Percentiles rank a stretch among this genome's conserved stretches.
Evolutionary conservation across 2,329 filamentous ascomycete species (phyloP).

Genomic region (Seiridium cupressi): DNA sequence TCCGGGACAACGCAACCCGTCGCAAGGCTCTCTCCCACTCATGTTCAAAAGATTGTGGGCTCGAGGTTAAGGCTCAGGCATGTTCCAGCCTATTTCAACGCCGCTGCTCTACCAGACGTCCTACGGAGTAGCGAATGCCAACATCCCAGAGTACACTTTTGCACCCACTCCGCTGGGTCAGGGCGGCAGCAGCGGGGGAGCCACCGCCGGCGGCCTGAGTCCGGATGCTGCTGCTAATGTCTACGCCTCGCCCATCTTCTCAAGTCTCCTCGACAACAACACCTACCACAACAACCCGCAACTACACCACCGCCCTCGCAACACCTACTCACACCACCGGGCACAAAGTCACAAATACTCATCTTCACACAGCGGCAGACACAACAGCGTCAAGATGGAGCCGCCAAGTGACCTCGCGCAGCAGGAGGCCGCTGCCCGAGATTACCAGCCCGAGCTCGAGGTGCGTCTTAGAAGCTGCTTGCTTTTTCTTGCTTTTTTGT

Average conservation of each 20-base stretch:
- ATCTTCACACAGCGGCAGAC: slow-evolving; percentile 5
- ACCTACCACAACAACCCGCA: slow-evolving; percentile 10
- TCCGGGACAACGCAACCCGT: too few relatives aligned
- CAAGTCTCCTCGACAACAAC: slow-evolving; percentile 11
- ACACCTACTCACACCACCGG: slow-evolving; percentile 13
- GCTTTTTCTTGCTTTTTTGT: not conserved
- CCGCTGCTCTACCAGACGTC: slow-evolving; percentile 42
- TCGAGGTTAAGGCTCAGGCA: slow-evolving; percentile 31
- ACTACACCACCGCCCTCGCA: slow-evolving; percentile 6
- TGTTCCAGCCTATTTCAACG: slow-evolving; percentile 55
- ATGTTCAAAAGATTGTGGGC: slow-evolving; percentile 18
- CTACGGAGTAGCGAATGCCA: slow-evolving; percentile 34
- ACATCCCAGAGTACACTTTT: slow-evolving; percentile 25
- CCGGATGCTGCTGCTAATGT: slow-evolving; percentile 11
- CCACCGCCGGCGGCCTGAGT: not conserved
- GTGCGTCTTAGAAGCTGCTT: slow-evolving; percentile 31
- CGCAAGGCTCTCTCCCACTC: not conserved
- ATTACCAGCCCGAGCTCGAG: slow-evolving; percentile 57
- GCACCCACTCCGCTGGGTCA: slow-evolving; percentile 25
- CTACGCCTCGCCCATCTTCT: slow-evolving; percentile 22
- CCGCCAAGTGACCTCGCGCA: slow-evolving; percentile 47
- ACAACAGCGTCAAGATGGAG: slow-evolving; percentile 35
- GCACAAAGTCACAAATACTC: slow-evolving; percentile 12
- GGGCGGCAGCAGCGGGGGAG: slow-evolving; percentile 19
- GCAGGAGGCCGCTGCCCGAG: slow-evolving; percentile 59